phyloP scores from a whole-genome alignment of 2,329 filamentous ascomycete species.

The Epicoccum sorghinum region DNA sequence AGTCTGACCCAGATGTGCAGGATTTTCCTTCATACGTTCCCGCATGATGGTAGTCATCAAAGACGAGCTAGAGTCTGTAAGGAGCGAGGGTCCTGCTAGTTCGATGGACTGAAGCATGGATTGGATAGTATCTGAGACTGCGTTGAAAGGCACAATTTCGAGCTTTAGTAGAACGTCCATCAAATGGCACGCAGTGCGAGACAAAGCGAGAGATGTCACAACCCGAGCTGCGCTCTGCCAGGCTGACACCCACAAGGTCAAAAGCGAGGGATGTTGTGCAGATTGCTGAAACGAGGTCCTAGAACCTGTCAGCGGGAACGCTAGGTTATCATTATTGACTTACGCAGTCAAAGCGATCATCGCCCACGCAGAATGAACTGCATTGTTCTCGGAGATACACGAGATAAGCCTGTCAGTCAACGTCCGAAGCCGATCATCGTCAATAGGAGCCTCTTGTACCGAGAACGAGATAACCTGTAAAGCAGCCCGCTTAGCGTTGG shows the following conservation, averaged over 20 bases:
- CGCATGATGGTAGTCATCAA: conserved; percentile 75
- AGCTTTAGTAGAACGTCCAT: conserved; percentile 71
- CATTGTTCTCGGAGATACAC: conserved; percentile 72
- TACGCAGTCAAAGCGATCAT: conserved; percentile 83
- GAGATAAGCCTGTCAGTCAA: conserved; percentile 64
- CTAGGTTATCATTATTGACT: conserved; percentile 28
- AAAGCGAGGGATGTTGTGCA: conserved; percentile 42
- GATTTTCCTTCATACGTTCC: conserved; percentile 69
- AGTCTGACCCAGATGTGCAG: conserved; percentile 69
- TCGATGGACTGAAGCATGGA: conserved; percentile 78
- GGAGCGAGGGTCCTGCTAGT: conserved; percentile 75
- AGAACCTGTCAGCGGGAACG: not conserved
- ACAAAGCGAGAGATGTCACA: conserved; percentile 71
- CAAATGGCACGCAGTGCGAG: conserved; percentile 77
- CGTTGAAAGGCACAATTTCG: conserved; percentile 70
- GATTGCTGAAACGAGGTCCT: conserved; percentile 41
- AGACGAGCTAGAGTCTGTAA: conserved; percentile 79
- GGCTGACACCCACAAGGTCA: conserved; percentile 68
- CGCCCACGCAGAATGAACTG: conserved; percentile 72
- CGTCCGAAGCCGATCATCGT: conserved; percentile 59
- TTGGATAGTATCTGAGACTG: conserved; percentile 72
- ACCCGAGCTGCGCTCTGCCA: conserved; percentile 78
- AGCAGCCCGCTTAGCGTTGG: conserved; percentile 53
- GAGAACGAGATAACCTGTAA: conserved; percentile 62
- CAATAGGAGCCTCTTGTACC: conserved; percentile 45